Conservation (phyloP, 1,284 basidiomycete genomes). For the Exobasidium rhododendri region DNA sequence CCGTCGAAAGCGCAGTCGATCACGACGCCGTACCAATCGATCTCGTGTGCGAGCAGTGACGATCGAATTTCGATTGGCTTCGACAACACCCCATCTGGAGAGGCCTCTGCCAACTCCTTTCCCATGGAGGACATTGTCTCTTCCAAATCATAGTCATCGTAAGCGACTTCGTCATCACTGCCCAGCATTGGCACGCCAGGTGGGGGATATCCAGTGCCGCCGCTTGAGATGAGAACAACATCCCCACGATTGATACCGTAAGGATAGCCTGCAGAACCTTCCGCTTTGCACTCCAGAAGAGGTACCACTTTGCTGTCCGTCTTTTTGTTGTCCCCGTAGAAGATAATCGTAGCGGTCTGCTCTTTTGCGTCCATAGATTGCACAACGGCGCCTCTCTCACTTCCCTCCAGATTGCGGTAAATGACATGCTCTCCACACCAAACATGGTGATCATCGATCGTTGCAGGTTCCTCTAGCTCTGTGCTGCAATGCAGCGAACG, state of each 20-base stretch:
- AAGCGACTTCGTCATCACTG: conserved; percentile 14
- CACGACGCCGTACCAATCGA: conserved; percentile 59
- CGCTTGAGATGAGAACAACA: conserved; percentile 68
- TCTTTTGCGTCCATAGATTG: conserved; percentile 59
- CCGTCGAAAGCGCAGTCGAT: conserved; percentile 56
- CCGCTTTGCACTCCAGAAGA: conserved; percentile 80
- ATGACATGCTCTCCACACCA: conserved; percentile 79
- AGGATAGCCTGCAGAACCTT: conserved; percentile 59
- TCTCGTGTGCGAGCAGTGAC: conserved; percentile 24
- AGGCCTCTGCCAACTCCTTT: conserved; percentile 60
- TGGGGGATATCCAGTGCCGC: conserved; percentile 63
- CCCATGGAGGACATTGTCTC: conserved; percentile 68
- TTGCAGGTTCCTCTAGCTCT: conserved; percentile 72
- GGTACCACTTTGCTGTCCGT: conserved; percentile 66
- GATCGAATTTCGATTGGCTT: conserved; percentile 5
- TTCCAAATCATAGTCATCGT: conserved; percentile 68
- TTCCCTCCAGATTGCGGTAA: conserved; percentile 72
- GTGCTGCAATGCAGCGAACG: conserved; percentile 63
- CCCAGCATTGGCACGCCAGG: not conserved
- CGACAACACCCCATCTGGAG: conserved; percentile 45
- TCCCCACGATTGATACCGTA: conserved; percentile 73
- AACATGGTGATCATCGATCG: conserved; percentile 55
- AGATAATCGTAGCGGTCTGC: conserved; percentile 44
- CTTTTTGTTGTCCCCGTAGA: conserved; percentile 34
- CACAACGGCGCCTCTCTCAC: conserved; percentile 66